Percentiles rank a stretch among this genome's conserved stretches.
phyloP scores from a whole-genome alignment of 192 early-diverging fungal species.

The Entomortierella beljakovae region DNA sequence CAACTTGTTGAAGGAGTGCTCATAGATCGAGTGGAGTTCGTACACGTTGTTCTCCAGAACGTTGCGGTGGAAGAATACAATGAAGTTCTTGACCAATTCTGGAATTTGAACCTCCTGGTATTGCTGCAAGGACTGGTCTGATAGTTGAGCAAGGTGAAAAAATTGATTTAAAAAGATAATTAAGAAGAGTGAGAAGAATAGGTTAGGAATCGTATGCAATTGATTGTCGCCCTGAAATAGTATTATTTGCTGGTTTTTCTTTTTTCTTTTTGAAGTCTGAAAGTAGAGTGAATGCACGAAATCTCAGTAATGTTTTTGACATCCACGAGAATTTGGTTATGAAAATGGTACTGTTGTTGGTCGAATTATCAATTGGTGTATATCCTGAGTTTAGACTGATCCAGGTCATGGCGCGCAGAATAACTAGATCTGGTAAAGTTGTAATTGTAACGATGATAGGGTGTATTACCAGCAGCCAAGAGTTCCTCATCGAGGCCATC shows the following conservation, averaged over 20 bases:
- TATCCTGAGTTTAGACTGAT: background rate
- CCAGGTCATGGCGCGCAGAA: background rate
- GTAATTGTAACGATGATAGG: background rate
- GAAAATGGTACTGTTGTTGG: no score
- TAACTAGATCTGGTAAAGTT: background rate
- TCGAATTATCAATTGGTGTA: background rate
- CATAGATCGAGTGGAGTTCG: slow-evolving; percentile 91
- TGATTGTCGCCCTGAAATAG: background rate
- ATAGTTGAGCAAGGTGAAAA: no score
- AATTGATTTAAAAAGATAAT: background rate
- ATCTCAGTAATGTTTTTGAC: no score
- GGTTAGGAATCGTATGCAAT: background rate
- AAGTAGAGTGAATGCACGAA: no score
- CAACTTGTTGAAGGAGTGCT: slow-evolving; percentile 89
- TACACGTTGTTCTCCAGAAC: slow-evolving; percentile 83
- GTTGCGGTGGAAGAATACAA: slow-evolving; percentile 84
- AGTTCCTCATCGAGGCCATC: slow-evolving; percentile 54
- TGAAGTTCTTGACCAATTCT: slow-evolving; percentile 86
- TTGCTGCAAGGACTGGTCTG: slow-evolving; percentile 50
- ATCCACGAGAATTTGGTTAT: no score
- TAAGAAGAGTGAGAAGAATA: background rate
- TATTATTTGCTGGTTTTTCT: no score
- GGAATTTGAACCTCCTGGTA: slow-evolving; percentile 75
- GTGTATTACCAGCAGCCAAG: slow-evolving; percentile 52
- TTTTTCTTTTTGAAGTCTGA: no score